A percentile compares a stretch with the other conserved stretches of the same genome.
phyloP scores from a whole-genome alignment of 1,284 basidiomycete genomes.

The Earliella scabrosa region DNA sequence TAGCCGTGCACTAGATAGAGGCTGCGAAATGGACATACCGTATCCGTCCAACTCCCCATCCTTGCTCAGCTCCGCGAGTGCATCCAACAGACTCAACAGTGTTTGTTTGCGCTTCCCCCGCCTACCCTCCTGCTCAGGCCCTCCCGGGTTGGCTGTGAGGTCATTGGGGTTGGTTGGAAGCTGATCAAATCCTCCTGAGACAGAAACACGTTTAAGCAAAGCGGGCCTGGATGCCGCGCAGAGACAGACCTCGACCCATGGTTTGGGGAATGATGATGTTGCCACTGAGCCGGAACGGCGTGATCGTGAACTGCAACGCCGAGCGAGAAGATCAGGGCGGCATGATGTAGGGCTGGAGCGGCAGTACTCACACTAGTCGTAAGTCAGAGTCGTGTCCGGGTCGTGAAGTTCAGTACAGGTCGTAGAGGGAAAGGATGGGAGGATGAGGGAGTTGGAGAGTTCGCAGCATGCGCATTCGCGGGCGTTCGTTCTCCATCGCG shows the following conservation, averaged over 20 bases:
- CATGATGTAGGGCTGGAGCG: background rate
- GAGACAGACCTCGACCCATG: slow-evolving; percentile 30
- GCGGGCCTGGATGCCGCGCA: too few relatives aligned
- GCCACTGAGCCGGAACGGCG: slow-evolving; percentile 8
- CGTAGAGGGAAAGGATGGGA: slow-evolving; percentile 10
- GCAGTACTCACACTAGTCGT: slow-evolving; percentile 13
- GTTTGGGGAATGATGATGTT: slow-evolving; percentile 15
- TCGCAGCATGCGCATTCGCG: background rate
- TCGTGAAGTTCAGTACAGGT: slow-evolving; percentile 2
- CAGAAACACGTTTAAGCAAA: background rate
- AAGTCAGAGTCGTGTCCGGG: background rate
- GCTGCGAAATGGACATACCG: slow-evolving; percentile 38
- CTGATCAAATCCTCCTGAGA: slow-evolving; percentile 5
- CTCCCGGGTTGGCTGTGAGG: slow-evolving; percentile 27
- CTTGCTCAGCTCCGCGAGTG: slow-evolving; percentile 59
- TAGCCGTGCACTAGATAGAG: too few relatives aligned
- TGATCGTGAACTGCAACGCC: slow-evolving; percentile 7
- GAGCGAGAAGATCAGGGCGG: background rate
- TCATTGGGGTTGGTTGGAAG: slow-evolving; percentile 34
- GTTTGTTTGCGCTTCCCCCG: slow-evolving; percentile 55
- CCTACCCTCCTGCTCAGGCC: slow-evolving; percentile 19
- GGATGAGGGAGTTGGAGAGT: slow-evolving; percentile 1
- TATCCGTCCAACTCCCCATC: slow-evolving; percentile 46
- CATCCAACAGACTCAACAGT: slow-evolving; percentile 66
- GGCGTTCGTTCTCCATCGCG: slow-evolving; percentile 7